A percentile compares a stretch with the other conserved stretches of the same genome.
phyloP scores from a whole-genome alignment of 208 protist species.

The Entamoeba histolytica region DNA sequence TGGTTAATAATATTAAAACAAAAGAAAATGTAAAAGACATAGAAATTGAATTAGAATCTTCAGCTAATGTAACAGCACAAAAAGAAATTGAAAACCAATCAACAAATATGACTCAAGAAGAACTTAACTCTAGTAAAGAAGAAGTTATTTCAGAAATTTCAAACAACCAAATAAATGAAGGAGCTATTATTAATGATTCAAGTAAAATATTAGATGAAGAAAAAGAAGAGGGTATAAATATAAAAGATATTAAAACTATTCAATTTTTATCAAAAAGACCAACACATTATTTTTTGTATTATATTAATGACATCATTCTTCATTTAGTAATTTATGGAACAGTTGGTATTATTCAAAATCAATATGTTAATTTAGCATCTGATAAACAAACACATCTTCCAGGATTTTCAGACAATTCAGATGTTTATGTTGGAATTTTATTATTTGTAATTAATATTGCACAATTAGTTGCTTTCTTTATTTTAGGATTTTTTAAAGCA shows the following conservation, averaged over 20 bases:
- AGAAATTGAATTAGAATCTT: not conserved
- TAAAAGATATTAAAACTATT: not conserved
- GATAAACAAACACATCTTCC: not conserved
- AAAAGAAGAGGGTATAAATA: not conserved
- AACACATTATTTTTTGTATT: not conserved
- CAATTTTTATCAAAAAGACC: not conserved
- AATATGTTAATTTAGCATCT: not conserved
- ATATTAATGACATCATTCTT: not conserved
- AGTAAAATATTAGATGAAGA: not conserved
- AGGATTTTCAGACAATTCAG: not conserved
- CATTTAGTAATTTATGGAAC: not conserved
- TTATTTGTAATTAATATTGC: not conserved
- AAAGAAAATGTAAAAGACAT: not conserved
- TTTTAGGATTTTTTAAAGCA: not conserved
- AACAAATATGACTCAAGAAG: not conserved
- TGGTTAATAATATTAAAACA: not conserved
- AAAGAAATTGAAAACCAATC: not conserved
- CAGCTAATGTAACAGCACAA: not conserved
- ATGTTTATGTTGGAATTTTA: not conserved
- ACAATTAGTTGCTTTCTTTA: not conserved
- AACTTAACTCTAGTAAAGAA: not conserved
- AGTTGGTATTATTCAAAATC: not conserved
- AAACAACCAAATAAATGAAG: not conserved
- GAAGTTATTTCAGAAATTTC: not conserved
- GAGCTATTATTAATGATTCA: not conserved